Evolutionary conservation across 2,329 filamentous ascomycete species (phyloP), one percentile per base, ranked within the genome.

Genomic region (Sclerotinia borealis): DNA sequence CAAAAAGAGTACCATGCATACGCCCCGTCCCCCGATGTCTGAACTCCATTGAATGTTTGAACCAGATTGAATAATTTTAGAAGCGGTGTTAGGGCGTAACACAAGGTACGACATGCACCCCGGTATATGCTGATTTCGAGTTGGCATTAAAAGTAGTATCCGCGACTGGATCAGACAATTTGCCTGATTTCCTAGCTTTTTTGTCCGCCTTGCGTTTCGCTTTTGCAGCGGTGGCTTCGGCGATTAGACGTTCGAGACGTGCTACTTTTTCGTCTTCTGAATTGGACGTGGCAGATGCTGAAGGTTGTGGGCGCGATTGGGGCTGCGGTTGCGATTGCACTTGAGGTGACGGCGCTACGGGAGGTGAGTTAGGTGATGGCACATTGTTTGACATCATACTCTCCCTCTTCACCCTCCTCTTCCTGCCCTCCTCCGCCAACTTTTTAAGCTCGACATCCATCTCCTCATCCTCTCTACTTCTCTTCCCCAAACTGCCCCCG

Each of bases 381-480:
- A 66, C 58, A 55, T 68, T 67, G 70, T 70, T 69, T 56, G 70
- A 75, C 69, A 68, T 75, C 71, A 71, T 77, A 67, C 75, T 77
- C 70, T 75, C 79, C 68, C 74, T 82, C 74, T 77, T 83, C 69
- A 72, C 79, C 72, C 76, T 79, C 73, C 76, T 79, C 69, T 76
- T 80, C 65, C 79, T 77, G 54, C 80, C 80, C 71, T 83, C 80
- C 68, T 83, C 80, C 4, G 80, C 80, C 65, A 83, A 77, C 51
- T 78, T 77, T 62, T 77, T 77, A 64, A 83, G 79, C 73, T 85
- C 81, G 66, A 78, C 77, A 65, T 82, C 79, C 63, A 85, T 71
- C 69, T 79, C 76, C 22, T 69, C 66, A 61, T 76, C 82, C 39
- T 79, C 82, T 77, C 82, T 82, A 65, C 85, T 78, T 49, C 84